phyloP scores from a whole-genome alignment of 139 green algal genomes.

The Diplosphaera chodatii region DNA sequence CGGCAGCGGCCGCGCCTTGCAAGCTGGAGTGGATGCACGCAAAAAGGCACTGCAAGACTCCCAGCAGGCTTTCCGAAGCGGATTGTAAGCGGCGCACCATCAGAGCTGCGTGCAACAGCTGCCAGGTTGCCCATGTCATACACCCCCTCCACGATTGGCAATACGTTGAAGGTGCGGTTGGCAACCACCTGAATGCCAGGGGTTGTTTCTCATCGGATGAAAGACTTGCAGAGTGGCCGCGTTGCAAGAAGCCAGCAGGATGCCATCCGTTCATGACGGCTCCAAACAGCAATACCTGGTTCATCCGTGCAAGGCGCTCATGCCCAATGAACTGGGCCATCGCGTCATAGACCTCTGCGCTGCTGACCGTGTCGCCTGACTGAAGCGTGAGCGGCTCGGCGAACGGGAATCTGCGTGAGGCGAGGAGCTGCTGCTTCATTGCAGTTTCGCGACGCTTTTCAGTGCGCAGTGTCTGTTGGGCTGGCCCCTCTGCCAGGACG shows the following conservation, averaged over 20 bases:
- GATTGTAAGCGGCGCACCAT: no score
- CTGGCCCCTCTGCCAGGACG: no score
- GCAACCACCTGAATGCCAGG: slow-evolving; percentile 10
- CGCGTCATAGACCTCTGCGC: neutral
- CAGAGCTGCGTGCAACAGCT: slow-evolving; percentile 57
- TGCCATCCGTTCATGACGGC: no score
- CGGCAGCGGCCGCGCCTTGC: no score
- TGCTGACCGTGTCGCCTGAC: neutral
- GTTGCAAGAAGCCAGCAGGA: no score
- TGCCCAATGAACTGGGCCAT: neutral
- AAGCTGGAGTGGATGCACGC: no score
- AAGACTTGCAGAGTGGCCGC: neutral
- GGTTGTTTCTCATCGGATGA: neutral
- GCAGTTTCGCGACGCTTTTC: no score
- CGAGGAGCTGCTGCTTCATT: no score
- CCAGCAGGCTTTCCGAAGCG: no score
- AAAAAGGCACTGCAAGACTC: no score
- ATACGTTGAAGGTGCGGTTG: slow-evolving; percentile 35
- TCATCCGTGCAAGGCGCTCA: neutral
- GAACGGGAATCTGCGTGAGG: neutral
- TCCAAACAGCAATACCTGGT: neutral
- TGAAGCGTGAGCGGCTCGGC: neutral
- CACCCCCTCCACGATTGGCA: slow-evolving; percentile 40
- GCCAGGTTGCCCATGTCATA: slow-evolving; percentile 77
- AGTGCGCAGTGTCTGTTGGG: no score